These are phyloP conservation scores for Stagonosporopsis rhizophila DNA, from an alignment of 2,329 filamentous ascomycete genomes.

Conservation along the genomic window DNA sequence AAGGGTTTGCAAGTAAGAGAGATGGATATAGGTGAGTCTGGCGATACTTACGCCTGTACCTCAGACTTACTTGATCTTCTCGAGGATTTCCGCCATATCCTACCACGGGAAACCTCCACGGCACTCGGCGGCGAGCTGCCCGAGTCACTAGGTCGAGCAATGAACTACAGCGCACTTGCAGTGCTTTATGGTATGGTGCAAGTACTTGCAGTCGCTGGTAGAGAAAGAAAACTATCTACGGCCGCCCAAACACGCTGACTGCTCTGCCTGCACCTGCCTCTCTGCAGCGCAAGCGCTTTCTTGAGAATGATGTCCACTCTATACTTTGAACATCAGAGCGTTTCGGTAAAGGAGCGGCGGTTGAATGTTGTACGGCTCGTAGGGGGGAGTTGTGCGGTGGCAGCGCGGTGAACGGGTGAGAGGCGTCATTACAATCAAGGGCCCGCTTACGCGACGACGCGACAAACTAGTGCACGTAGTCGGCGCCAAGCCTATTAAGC, in stretches of 20 bases:
- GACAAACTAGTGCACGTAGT: slow-evolving; percentile 28
- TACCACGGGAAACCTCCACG: slow-evolving; percentile 14
- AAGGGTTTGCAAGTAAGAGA: neutral
- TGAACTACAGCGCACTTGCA: slow-evolving; percentile 19
- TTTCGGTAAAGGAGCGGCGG: neutral
- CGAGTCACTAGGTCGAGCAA: slow-evolving; percentile 16
- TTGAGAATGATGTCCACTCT: neutral
- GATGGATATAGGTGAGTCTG: neutral
- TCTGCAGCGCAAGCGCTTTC: neutral
- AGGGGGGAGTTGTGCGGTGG: slow-evolving; percentile 10
- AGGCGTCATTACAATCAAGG: slow-evolving; percentile 24
- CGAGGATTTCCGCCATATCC: slow-evolving; percentile 45
- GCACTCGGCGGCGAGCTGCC: slow-evolving; percentile 5
- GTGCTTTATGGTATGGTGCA: neutral
- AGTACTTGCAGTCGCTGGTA: slow-evolving; percentile 5
- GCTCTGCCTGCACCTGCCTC: slow-evolving; percentile 6
- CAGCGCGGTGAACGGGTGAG: slow-evolving; percentile 3
- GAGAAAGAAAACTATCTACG: slow-evolving; percentile 13
- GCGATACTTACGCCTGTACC: neutral
- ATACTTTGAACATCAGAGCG: neutral
- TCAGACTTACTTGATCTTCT: slow-evolving; percentile 44
- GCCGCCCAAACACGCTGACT: neutral
- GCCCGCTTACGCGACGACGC: slow-evolving; percentile 30
- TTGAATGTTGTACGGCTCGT: slow-evolving; percentile 2
- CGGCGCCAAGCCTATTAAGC: slow-evolving; percentile 33